Evolutionary conservation across 441 rosid genomes (phyloP), one percentile per base, ranked within the genome.

Genomic region (Monsonia emarginata): DNA sequence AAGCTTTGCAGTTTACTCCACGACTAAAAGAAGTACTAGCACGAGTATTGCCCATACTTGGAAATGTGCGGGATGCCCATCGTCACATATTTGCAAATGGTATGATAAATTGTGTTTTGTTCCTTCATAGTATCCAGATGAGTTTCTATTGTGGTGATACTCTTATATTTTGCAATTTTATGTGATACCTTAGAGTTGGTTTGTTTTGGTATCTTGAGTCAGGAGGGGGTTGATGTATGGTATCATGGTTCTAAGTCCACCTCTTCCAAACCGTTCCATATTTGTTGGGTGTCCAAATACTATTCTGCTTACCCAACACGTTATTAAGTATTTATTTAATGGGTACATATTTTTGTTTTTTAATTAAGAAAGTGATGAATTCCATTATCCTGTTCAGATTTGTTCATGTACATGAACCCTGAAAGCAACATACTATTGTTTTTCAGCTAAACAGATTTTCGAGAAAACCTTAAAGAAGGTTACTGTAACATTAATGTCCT

Each of bases 11-110:
- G 89, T 94, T 94, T 82, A 83, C 90, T 81, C 97, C 96, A 64
- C 86, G 91, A 68, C 82, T 90, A 78, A 90, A 94, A 83, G 93
- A 76, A 66, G 91, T 94, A 48, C 90, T 94, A 56, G 84, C 95
- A 75, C 88, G 95, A 72, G 87, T 94, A 73, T 75, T 80, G 68
- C 98, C 98, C 68, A 79, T 88, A 70, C 94, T 94, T 74, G 97
- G 98, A 68, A 94, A 84, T 81, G 89, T 90, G 68, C 85, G 95
- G 69, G 98, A 94, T 80, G 70, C 75, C 67, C 87, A 90, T 67
- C 83, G 95, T 69, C 89, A 97, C 57, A 88, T 94, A 76, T 90
- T 90, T 85, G 97, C 98, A 67, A 88, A 88, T 77, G 98, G 98
- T 94, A 83, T 70, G 65, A 46, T 74, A 10, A 63, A 40, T 64